These are phyloP conservation scores for Panaeolus papilionaceus DNA, from an alignment of 768 basidiomycete genomes.

Conservation along the genomic window DNA sequence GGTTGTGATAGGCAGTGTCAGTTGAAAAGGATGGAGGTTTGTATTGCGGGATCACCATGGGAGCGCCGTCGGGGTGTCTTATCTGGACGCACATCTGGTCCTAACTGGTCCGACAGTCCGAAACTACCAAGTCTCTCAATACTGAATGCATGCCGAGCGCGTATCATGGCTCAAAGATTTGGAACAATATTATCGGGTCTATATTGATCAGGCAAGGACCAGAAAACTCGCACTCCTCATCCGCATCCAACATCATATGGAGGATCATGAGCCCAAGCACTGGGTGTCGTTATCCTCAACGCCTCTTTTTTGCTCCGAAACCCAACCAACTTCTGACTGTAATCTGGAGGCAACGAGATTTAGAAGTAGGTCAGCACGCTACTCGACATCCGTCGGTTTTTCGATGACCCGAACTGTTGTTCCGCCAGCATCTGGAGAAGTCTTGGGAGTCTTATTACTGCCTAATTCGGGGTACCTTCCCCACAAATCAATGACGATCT, in stretches of 20 bases:
- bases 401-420: slow-evolving; percentile 7
- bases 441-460: background rate
- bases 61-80: background rate
- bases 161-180: slow-evolving; percentile 4
- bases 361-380: background rate
- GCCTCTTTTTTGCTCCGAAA: too few species aligned
- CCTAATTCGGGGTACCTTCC: background rate
- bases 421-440: slow-evolving; percentile 12
- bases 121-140: background rate
- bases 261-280: too few species aligned
- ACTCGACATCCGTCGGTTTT: background rate
- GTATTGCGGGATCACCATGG: background rate
- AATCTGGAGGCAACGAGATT: too few species aligned
- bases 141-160: too few species aligned
- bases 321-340: too few species aligned
- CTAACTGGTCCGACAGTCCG: background rate
- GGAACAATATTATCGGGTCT: background rate
- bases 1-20: background rate
- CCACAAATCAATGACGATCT: background rate
- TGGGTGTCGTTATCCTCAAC: background rate
- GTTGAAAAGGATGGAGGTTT: background rate
- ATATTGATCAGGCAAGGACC: background rate
- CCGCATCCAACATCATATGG: too few species aligned
- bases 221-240: background rate
- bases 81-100: background rate